A percentile compares a stretch with the other conserved stretches of the same genome.
phyloP scores from a whole-genome alignment of 2,329 filamentous ascomycete genomes.

The Xylariomycetidae sp. region DNA sequence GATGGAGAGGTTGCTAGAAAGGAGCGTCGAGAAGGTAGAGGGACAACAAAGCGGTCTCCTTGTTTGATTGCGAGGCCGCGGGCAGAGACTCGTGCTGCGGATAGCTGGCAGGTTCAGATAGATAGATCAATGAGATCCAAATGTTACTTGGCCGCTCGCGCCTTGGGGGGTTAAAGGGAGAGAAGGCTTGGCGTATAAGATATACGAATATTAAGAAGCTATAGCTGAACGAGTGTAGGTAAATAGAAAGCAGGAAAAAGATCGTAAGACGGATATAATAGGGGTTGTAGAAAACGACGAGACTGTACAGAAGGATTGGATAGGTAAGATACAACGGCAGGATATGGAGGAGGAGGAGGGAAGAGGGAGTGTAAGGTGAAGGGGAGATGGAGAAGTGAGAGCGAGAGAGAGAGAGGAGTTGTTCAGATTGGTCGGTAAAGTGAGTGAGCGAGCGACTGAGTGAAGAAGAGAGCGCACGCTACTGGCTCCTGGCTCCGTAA shows the following conservation, averaged over 20 bases:
- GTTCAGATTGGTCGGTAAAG: not conserved
- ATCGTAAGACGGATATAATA: constrained; percentile 14
- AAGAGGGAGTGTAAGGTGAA: constrained; percentile 22
- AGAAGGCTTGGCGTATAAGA: constrained; percentile 16
- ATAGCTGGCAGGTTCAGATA: constrained; percentile 3
- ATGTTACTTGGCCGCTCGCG: constrained; percentile 11
- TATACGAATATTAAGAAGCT: constrained; percentile 29
- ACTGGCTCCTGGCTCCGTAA: too few relatives aligned
- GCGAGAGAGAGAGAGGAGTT: constrained; percentile 4
- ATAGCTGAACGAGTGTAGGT: constrained; percentile 29
- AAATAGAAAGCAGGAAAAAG: constrained; percentile 23
- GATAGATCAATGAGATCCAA: constrained; percentile 5
- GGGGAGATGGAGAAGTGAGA: constrained; percentile 19
- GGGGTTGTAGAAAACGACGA: constrained; percentile 16
- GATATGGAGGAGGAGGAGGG: constrained; percentile 24
- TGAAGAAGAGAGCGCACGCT: too few relatives aligned
- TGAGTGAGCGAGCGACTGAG: too few relatives aligned
- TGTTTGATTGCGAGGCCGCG: too few relatives aligned
- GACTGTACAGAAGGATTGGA: constrained; percentile 25
- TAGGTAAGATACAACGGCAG: constrained; percentile 29
- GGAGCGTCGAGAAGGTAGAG: constrained; percentile 24
- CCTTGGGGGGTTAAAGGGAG: constrained; percentile 10
- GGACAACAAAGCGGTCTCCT: constrained; percentile 20
- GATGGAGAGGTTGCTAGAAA: constrained; percentile 22
- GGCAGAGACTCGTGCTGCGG: constrained; percentile 8